Evolutionary conservation across 192 early-diverging fungal genomes (phyloP).

Genomic region (Backusella psychrophila): DNA sequence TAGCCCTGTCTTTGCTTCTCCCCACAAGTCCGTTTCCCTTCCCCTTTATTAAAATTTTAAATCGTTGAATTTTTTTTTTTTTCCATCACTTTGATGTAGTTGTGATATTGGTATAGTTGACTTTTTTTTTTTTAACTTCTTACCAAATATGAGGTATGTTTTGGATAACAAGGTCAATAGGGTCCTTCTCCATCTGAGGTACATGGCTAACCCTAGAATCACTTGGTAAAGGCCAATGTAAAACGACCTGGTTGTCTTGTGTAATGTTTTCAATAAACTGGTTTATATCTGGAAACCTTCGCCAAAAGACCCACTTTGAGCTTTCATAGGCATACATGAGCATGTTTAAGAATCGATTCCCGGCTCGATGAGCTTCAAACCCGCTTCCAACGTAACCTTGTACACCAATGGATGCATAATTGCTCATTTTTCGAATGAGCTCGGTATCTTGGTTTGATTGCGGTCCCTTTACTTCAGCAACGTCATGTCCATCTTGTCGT

Average conservation of each 20-base stretch:
- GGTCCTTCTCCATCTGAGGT: constrained; percentile 52
- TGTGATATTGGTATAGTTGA: not conserved
- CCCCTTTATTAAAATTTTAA: constrained; percentile 36
- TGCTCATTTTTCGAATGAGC: constrained; percentile 58
- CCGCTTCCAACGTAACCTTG: constrained; percentile 70
- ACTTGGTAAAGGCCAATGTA: constrained; percentile 40
- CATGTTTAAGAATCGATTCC: constrained; percentile 62
- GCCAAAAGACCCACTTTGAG: constrained; percentile 60
- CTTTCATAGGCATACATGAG: constrained; percentile 62
- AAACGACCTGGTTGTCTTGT: constrained; percentile 46
- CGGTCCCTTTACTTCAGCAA: constrained; percentile 15
- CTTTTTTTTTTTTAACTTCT: not conserved
- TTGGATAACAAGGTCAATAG: constrained; percentile 68
- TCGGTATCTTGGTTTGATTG: not conserved
- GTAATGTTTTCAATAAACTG: constrained; percentile 55
- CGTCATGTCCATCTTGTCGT: constrained; percentile 40
- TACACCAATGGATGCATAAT: constrained; percentile 71
- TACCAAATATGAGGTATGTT: constrained; percentile 70
- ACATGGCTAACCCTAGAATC: constrained; percentile 15
- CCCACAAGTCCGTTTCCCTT: constrained; percentile 68
- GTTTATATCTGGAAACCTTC: constrained; percentile 61
- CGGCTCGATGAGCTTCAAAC: constrained; percentile 69
- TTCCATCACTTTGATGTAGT: not conserved
- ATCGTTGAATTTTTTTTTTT: not conserved
- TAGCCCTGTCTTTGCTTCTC: constrained; percentile 40